Evolutionary conservation across 129 eudicot species (phyloP), one percentile per base, ranked within the genome.

Genomic region (Artemisia annua): DNA sequence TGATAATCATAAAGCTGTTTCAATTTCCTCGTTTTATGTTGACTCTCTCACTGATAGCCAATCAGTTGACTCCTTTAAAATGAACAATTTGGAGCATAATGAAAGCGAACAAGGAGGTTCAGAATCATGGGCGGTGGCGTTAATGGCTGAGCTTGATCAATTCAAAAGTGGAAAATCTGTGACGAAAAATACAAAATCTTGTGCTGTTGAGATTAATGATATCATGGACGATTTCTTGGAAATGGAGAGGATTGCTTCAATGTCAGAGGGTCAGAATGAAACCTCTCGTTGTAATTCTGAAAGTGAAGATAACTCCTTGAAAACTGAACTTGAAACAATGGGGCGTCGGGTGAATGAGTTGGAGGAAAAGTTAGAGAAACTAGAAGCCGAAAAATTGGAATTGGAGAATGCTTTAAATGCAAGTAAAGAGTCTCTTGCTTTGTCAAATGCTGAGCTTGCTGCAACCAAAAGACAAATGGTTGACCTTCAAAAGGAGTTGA

Each of bases 151-250:
- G 86, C 97, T 91, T 20, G 97, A 85, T 64, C 89, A 84, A 13
- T 82, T 88, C 78, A 91, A 76, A 83, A 75, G 19, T 26, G 90
- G 90, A 20, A 91, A 86, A n/a, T 17, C 18, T 66, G 63, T 26
- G 19, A 44, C 52, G 7, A 85, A 75, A 75, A 82, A 24, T 73
- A 58, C 78, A 22, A 57, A 71, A 7, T 16, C 83, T 0, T 70
- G 79, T 39, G 77, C 88, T 5, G 62, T 77, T 26, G 95, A 88
- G 43, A 81, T 91, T 17, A 82, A 88, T 70, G 75, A 91, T 67
- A 83, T 88, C 24, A 91, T 91, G 97, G 97, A 88, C 72, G 97
- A 91, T 80, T 91, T 91, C 79, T 83, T 91, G 48, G 97, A 91
- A 75, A 91, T 91, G 97, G 97, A 91, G 69, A 76, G 92, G 11